Base-by-base conservation (phyloP, 2,329 filamentous ascomycete species). In the Pseudocercospora eumusae region DNA sequence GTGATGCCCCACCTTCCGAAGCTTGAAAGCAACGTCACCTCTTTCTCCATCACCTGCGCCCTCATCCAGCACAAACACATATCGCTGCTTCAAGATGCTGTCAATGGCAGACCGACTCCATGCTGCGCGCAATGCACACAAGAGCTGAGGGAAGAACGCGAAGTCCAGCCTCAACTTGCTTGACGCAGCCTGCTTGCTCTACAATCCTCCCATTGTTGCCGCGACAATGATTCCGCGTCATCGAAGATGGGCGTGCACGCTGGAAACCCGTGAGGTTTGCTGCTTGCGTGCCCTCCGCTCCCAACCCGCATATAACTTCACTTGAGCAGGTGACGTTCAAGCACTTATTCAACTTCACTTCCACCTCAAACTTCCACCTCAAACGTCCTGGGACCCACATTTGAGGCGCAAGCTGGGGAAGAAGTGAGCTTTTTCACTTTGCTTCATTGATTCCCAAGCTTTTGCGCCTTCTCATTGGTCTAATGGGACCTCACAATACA, bases 351-450 rank as follows among this genome's bases (percentile, higher is more conserved):
- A 13, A 15, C 47, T 52, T 52, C 47, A 52, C 21, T 25, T 11
- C 31, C 47, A 52, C 47, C 21, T 52, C 47, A 52, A 52, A 52
- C 47, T 4, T 27, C 7, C 13, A n/a, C n/a, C 21, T 52, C 47
- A 52, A 52, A 52, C 47, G 4, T 27, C 7, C 13, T 25, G 15
- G 47, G 47, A 31, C 15, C 47, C 47, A 52, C 47, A 52, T 28
- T 52, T 15, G 47, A 52, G 47, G 47, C 47, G 25, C 15, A 52
- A 52, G 47, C 47, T 52, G 21, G 25, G 47, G 5, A 52, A 52
- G 47, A 52, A 52, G 47, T 28, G 47, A 52, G 23, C 36, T 25
- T 52, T 52, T 52, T 15, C 4, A 28, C 47, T 28, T 52, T 23
- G 25, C 47, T 28, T 15, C 11, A 52, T 25, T 28, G 10, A 27